Evolutionary conservation across 441 rosid genomes (phyloP).

Genomic region (Hura crepitans): DNA sequence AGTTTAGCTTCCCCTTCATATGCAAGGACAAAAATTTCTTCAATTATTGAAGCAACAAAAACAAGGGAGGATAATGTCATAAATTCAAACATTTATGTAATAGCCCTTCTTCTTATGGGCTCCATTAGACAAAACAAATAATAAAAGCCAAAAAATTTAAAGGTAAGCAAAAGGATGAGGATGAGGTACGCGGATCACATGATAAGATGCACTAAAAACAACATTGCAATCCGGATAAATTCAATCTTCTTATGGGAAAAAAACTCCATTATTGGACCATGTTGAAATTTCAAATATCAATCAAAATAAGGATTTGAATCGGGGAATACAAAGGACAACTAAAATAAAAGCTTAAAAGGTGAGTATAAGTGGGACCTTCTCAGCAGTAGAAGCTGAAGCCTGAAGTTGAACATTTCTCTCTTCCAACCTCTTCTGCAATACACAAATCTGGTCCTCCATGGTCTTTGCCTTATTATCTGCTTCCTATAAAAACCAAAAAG

Average conservation of each 20-base stretch:
- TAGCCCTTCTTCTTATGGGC: constrained; percentile 28
- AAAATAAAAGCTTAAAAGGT: not conserved
- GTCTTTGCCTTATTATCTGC: constrained; percentile 64
- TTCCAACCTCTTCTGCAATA: constrained; percentile 50
- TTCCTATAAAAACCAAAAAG: constrained; percentile 42
- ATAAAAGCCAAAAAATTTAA: constrained; percentile 23
- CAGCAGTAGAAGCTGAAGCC: constrained; percentile 59
- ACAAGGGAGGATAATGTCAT: constrained; percentile 5
- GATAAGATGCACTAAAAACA: constrained; percentile 14
- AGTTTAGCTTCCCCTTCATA: no score
- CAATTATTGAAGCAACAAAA: constrained; percentile 17
- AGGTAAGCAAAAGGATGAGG: constrained; percentile 24
- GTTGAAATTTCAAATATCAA: constrained; percentile 21
- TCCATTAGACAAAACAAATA: constrained; percentile 34
- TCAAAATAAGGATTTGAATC: not conserved
- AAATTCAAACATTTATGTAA: constrained; percentile 11
- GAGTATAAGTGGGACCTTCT: constrained; percentile 48
- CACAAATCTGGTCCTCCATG: constrained; percentile 56
- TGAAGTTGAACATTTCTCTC: constrained; percentile 61
- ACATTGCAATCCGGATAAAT: constrained; percentile 17
- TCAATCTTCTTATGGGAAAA: constrained; percentile 12
- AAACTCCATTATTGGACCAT: constrained; percentile 6
- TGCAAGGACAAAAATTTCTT: constrained; percentile 15
- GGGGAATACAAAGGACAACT: not conserved
- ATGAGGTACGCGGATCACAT: constrained; percentile 10